A percentile compares a stretch with the other conserved stretches of the same genome.
Conservation (phyloP, 2,329 filamentous ascomycete species). For the Cercospora berteroae region DNA sequence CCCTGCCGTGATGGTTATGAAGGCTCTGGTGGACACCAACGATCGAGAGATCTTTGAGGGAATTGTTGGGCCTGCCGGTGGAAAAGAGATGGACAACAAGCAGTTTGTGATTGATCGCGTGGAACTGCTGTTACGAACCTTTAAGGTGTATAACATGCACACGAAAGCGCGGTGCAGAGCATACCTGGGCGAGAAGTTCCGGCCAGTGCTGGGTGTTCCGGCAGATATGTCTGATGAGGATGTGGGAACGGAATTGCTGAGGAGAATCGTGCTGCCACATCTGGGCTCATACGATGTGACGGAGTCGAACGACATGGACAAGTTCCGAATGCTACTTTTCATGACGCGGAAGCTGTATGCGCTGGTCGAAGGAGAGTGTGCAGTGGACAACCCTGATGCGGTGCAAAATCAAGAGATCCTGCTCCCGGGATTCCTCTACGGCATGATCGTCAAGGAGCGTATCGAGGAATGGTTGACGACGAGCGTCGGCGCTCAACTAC, state of each 20-base stretch:
- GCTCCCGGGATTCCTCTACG: conserved; percentile 88
- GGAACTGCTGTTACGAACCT: conserved; percentile 85
- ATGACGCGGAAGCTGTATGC: conserved; percentile 96
- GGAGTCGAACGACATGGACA: conserved; percentile 80
- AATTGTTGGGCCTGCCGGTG: conserved; percentile 74
- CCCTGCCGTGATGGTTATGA: conserved; percentile 93
- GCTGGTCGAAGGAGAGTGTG: conserved; percentile 86
- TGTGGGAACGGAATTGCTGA: conserved; percentile 84
- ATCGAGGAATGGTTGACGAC: conserved; percentile 85
- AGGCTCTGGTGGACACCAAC: conserved; percentile 92
- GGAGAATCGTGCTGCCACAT: conserved; percentile 87
- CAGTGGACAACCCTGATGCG: conserved; percentile 93
- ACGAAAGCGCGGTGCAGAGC: conserved; percentile 77
- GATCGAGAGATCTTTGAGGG: conserved; percentile 94
- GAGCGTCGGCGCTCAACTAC: conserved; percentile 41
- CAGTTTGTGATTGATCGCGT: conserved; percentile 89
- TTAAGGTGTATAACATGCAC: conserved; percentile 86
- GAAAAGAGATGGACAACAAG: conserved; percentile 78
- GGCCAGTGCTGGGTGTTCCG: conserved; percentile 78
- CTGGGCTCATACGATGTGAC: conserved; percentile 83
- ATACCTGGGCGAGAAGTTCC: conserved; percentile 88
- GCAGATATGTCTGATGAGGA: conserved; percentile 84
- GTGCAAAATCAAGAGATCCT: conserved; percentile 95
- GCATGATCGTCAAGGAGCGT: conserved; percentile 91
- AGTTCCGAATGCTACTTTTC: conserved; percentile 89